Base-by-base conservation (phyloP, 2,329 filamentous ascomycete genomes). In the Myotisia sp. region DNA sequence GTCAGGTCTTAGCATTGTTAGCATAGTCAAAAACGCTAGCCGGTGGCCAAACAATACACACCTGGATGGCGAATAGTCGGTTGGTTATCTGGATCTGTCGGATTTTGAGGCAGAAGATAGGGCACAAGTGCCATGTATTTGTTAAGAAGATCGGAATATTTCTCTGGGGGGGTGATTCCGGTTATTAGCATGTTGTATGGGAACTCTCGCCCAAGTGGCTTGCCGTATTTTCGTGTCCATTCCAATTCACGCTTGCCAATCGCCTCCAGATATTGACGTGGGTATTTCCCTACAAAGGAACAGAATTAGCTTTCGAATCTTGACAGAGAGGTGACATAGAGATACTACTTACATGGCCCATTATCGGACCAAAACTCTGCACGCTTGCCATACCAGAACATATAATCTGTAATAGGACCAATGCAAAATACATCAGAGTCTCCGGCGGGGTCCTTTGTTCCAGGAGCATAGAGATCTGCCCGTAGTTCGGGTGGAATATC, bases 361-460 rank as follows among this genome's bases (percentile, higher is more conserved):
- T 41, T 37, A 36, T 47, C 34, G 3, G 47, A 2, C 7, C 46
- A 35, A 16, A 48, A 24, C 8, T 44, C 29, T 0, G 37, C 37
- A 26, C 42, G 40, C 34, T 45, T 31, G 2, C 44, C 44, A 40
- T 45, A 44, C 45, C 44, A 50, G 36, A 51, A 50, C 47, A 47
- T 50, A 27, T 50, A 48, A 38, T 51, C 48, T 1, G 42, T 38
- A 14, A 29, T 35, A 0, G 44, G 44, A 2, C 44, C 44, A 34
- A 44, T 44, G 36, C 42, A 46, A 26, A 37, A 46, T 2, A 26
- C 26, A 6, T 39, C 26, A 10, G 22, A 41, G 14, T 37, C 38
- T 18, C 16, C 26, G 6, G 35, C 26, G 3, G 18, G 7, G 18
- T 42, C 39, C 3, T 24, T 5, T 3, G 20, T 19, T 2, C 37